Evolutionary conservation across 345 rosid genomes (phyloP).

Genomic region (Passiflora organensis): DNA sequence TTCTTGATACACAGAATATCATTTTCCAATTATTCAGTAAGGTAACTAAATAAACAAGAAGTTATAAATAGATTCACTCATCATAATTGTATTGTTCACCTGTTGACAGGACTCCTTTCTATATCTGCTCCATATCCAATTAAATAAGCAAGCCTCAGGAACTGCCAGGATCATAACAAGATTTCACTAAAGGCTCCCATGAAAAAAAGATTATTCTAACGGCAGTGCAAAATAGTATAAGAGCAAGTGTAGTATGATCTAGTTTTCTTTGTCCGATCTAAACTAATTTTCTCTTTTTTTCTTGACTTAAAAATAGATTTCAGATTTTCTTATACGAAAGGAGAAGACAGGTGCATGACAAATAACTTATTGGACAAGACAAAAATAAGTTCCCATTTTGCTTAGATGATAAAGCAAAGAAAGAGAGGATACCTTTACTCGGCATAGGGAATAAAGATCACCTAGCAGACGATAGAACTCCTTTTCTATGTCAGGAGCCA

Average conservation of each 20-base stretch:
- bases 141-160: conserved; percentile 91
- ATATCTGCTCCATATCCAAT: conserved; percentile 83
- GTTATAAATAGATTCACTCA: background rate
- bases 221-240: background rate
- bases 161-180: conserved; percentile 49
- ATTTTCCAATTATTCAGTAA: background rate
- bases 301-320: no score
- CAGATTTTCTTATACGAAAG: background rate
- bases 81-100: conserved; percentile 35
- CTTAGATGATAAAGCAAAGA: background rate
- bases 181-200: conserved; percentile 17
- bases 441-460: conserved; percentile 89
- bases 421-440: conserved; percentile 63
- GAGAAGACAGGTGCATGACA: background rate
- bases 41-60: conserved; percentile 10
- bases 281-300: no score
- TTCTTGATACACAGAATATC: background rate
- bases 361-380: background rate
- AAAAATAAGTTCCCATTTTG: background rate
- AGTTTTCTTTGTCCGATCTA: background rate
- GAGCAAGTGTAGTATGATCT: background rate
- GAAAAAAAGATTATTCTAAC: background rate
- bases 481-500: conserved; percentile 71
- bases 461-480: conserved; percentile 90
- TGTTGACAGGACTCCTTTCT: conserved; percentile 94